Evolutionary conservation across 1,139 yeast genomes (phyloP), one percentile per base, ranked within the genome.

Genomic region (Blastobotrys apis): DNA sequence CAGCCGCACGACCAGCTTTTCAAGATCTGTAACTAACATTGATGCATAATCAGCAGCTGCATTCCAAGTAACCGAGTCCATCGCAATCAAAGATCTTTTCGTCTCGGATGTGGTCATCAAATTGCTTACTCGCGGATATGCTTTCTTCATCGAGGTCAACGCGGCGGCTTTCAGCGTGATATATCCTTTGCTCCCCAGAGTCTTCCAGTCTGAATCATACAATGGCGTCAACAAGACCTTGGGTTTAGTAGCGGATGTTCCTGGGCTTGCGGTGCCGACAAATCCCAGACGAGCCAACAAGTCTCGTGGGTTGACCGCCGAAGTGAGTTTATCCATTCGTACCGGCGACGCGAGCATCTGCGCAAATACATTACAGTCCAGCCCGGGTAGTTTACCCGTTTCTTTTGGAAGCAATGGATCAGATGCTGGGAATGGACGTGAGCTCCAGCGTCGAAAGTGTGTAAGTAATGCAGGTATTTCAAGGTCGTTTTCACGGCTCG

Each of bases 271-370:
- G n/a, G 33, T 38, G 3, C 32, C 31, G 19, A 53, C 48, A 19
- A 59, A 37, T 9, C 65, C 66, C 2, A 62, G 15, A 29, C 52
- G 55, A 21, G 53, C 43, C 49, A 63, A 38, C 36, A 63, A 36
- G 17, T 59, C 56, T 2, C 56, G 44, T 0, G 68, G 68, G 17
- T 57, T 43, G 1, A 52, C 29, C 5, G 54, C 47, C 5, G 59
- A 47, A 3, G 59, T 49, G 3, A 50, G 30, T 4, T 45, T 44
- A 31, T 64, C 67, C 56, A 53, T 52, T 33, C 65, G 52, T 13
- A 60, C 50, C 16, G 57, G 52, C 1, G 65, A 56, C 1, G 62
- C 59, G 9, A 64, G 56, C 19, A 64, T 43, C 16, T 55, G 52
- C 2, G 61, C 65, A 45, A 50, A 60, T 1, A 59, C 45, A 39